Evolutionary conservation across 495 filamentous ascomycete genomes (phyloP).

Genomic region (Xylaria grammica): DNA sequence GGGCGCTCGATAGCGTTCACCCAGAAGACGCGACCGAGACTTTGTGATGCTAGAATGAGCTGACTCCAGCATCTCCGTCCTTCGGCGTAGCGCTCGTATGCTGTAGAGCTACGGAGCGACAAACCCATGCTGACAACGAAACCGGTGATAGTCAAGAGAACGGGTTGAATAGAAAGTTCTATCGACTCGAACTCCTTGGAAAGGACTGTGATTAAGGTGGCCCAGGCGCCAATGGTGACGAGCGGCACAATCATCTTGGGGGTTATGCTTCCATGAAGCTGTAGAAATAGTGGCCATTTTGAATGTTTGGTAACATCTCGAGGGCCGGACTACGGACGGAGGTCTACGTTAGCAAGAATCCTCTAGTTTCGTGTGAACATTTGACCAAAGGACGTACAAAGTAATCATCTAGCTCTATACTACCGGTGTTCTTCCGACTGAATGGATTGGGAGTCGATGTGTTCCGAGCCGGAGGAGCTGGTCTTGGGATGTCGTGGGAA

Average conservation of each 20-base stretch:
- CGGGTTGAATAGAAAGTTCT: constrained; percentile 65
- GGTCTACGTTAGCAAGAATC: not conserved
- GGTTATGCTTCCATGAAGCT: constrained; percentile 79
- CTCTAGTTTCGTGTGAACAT: not conserved
- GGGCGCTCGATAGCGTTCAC: constrained; percentile 70
- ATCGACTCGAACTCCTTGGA: constrained; percentile 58
- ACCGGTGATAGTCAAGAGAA: constrained; percentile 84
- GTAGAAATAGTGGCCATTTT: constrained; percentile 80
- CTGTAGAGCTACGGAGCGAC: constrained; percentile 82
- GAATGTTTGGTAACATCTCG: constrained; percentile 76
- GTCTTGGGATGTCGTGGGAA: constrained; percentile 34
- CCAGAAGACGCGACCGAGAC: constrained; percentile 80
- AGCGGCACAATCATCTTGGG: constrained; percentile 82
- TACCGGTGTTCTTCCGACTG: constrained; percentile 48
- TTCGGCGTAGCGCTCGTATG: constrained; percentile 83
- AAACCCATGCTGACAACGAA: constrained; percentile 86
- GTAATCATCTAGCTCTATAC: constrained; percentile 57
- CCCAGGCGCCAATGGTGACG: constrained; percentile 69
- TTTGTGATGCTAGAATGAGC: constrained; percentile 72
- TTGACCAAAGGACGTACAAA: constrained; percentile 47
- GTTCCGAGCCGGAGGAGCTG: constrained; percentile 36
- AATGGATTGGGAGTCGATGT: constrained; percentile 50
- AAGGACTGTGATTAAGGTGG: constrained; percentile 70
- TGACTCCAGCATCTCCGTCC: constrained; percentile 79
- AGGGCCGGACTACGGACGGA: constrained; percentile 56